These are phyloP conservation scores for Cercophora samala DNA, from an alignment of 495 filamentous ascomycete genomes.

Conservation along the genomic window DNA sequence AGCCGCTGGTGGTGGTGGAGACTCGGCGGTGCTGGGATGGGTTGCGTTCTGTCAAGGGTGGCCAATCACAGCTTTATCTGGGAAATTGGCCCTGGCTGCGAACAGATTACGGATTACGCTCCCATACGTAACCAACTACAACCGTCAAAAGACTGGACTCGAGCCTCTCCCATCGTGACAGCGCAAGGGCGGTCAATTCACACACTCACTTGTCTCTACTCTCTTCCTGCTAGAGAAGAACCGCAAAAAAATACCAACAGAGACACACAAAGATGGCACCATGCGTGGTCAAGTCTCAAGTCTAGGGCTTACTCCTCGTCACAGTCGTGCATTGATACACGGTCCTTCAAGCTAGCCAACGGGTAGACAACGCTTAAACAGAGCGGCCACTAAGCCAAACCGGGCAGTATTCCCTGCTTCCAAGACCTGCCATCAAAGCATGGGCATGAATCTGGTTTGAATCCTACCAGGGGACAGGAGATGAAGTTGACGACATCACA, in stretches of 20 bases:
- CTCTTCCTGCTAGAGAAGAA: too few relatives aligned
- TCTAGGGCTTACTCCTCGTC: conserved; percentile 1
- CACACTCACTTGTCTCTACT: not conserved
- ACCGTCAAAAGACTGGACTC: not conserved
- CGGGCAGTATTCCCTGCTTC: not conserved
- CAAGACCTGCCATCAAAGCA: conserved; percentile 2
- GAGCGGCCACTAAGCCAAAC: not conserved
- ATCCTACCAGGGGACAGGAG: not conserved
- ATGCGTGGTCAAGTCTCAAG: not conserved
- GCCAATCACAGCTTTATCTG: conserved; percentile 25
- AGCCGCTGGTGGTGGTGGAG: conserved; percentile 12
- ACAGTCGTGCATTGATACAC: conserved; percentile 7
- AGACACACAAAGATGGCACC: not conserved
- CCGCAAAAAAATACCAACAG: too few relatives aligned
- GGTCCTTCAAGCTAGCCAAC: not conserved
- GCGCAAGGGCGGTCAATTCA: not conserved
- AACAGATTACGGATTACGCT: conserved; percentile 13
- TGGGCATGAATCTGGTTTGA: not conserved
- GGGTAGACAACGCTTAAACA: not conserved
- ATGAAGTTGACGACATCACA: not conserved
- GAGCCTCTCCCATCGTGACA: not conserved
- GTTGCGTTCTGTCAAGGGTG: conserved; percentile 13
- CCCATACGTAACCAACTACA: not conserved
- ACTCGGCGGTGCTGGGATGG: conserved; percentile 12
- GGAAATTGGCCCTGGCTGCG: conserved; percentile 30